Evolutionary conservation across 768 basidiomycete genomes (phyloP).

Genomic region (Pleurotus giganteus): DNA sequence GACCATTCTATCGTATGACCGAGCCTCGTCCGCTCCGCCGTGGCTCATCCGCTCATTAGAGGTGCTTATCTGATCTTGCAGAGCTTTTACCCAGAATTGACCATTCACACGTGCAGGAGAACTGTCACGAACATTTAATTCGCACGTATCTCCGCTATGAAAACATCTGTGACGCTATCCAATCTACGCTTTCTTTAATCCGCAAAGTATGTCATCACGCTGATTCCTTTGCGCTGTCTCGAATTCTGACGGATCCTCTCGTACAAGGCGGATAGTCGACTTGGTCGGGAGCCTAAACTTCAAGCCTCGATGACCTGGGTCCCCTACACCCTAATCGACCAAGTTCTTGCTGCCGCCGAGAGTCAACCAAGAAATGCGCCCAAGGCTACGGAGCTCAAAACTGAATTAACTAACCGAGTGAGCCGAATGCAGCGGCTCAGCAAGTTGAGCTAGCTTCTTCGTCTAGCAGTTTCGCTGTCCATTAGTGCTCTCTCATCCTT

Average conservation of each 20-base stretch:
- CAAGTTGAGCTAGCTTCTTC: slow-evolving; percentile 25
- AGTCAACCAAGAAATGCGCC: slow-evolving; percentile 34
- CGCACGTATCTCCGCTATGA: slow-evolving; percentile 77
- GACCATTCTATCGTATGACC: slow-evolving; percentile 68
- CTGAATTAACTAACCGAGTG: slow-evolving; percentile 60
- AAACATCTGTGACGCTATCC: slow-evolving; percentile 71
- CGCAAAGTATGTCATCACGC: slow-evolving; percentile 51
- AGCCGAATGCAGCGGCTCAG: slow-evolving; percentile 70
- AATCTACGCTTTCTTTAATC: slow-evolving; percentile 68
- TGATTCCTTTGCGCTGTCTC: slow-evolving; percentile 2
- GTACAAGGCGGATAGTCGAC: slow-evolving; percentile 47
- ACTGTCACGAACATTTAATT: slow-evolving; percentile 84
- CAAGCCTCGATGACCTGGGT: slow-evolving; percentile 70
- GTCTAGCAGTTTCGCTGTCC: not conserved
- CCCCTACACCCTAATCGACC: slow-evolving; percentile 82
- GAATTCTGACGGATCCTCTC: slow-evolving; percentile 6
- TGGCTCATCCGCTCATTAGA: slow-evolving; percentile 82
- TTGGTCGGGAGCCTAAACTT: slow-evolving; percentile 51
- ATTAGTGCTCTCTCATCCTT: not conserved
- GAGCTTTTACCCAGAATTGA: not conserved
- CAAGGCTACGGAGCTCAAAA: slow-evolving; percentile 47
- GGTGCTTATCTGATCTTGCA: slow-evolving; percentile 34
- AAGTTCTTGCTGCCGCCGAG: slow-evolving; percentile 68
- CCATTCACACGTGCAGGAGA: slow-evolving; percentile 37
- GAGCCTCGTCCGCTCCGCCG: slow-evolving; percentile 62